Evolutionary conservation across 2,329 filamentous ascomycete species (phyloP).

Genomic region (Penicillium crustosum): DNA sequence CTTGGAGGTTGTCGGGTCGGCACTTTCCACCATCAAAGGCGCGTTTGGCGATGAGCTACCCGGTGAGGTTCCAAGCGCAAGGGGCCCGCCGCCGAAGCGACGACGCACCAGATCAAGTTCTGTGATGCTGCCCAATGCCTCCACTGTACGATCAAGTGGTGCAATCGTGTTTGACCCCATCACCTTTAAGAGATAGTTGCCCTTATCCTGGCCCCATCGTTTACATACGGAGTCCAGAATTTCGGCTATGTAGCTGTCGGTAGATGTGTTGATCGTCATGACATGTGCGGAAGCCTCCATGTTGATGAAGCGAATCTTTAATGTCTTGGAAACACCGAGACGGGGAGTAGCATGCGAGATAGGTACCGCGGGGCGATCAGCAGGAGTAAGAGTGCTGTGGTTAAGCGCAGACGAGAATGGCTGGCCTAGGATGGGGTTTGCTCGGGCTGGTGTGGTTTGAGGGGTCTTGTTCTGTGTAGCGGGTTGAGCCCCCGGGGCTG

Average conservation of each 20-base stretch:
- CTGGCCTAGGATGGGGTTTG: conserved; percentile 47
- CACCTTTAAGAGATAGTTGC: conserved; percentile 62
- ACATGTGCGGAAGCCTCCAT: conserved; percentile 56
- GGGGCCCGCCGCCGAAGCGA: conserved; percentile 61
- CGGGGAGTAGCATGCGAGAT: conserved; percentile 53
- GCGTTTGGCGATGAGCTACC: conserved; percentile 64
- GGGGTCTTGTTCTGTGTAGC: conserved; percentile 24
- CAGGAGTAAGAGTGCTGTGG: conserved; percentile 47
- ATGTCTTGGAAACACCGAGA: conserved; percentile 57
- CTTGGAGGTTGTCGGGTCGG: conserved; percentile 25
- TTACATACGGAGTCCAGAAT: conserved; percentile 64
- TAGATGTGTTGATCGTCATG: conserved; percentile 58
- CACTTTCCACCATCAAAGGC: conserved; percentile 56
- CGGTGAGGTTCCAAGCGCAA: conserved; percentile 57
- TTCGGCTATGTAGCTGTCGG: conserved; percentile 68
- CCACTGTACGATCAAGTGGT: conserved; percentile 63
- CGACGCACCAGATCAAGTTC: conserved; percentile 63
- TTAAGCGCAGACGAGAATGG: conserved; percentile 49
- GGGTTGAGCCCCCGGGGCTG: conserved; percentile 26
- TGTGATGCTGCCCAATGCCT: conserved; percentile 59
- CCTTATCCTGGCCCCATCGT: conserved; percentile 63
- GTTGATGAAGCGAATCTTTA: conserved; percentile 62
- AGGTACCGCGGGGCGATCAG: conserved; percentile 48
- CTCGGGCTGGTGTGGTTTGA: conserved; percentile 22
- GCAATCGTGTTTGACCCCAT: conserved; percentile 63